These are phyloP conservation scores for Tylopilus plumbeoviolaceoides DNA, from an alignment of 768 basidiomycete species.

Conservation along the genomic window DNA sequence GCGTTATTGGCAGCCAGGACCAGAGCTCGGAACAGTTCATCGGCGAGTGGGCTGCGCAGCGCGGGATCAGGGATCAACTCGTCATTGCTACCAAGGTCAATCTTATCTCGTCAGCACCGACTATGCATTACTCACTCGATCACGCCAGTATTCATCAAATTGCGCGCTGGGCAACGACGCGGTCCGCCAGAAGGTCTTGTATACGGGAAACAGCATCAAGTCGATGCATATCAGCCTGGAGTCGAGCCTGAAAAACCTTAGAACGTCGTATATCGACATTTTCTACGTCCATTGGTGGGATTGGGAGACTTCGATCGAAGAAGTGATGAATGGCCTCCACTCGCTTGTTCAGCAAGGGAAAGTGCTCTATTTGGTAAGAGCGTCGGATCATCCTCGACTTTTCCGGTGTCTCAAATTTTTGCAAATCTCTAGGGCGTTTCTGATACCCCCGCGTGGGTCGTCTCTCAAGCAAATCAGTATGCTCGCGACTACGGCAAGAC, in stretches of 20 bases:
- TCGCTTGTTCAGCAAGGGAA: constrained; percentile 41
- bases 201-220: constrained; percentile 36
- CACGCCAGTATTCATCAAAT: constrained; percentile 20
- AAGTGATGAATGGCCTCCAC: constrained; percentile 44
- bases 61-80: constrained; percentile 45
- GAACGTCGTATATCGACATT: constrained; percentile 55
- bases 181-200: constrained; percentile 26
- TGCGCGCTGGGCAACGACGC: constrained; percentile 10
- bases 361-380: constrained; percentile 35
- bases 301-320: constrained; percentile 41
- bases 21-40: constrained; percentile 52
- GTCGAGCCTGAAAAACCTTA: constrained; percentile 43
- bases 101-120: not conserved
- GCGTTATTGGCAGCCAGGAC: constrained; percentile 36
- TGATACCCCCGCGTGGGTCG: constrained; percentile 48
- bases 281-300: constrained; percentile 55
- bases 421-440: constrained; percentile 30
- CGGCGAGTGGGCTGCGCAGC: constrained; percentile 46
- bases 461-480: constrained; percentile 46
- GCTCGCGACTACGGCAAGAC: constrained; percentile 45
- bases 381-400: not conserved
- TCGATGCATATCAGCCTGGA: constrained; percentile 30
- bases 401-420: constrained; percentile 9
- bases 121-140: constrained; percentile 12
- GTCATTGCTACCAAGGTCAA: constrained; percentile 41